A percentile compares a stretch with the other conserved stretches of the same genome.
Evolutionary conservation across 2,329 filamentous ascomycete species (phyloP).

Genomic region (Phialocephala sp.): DNA sequence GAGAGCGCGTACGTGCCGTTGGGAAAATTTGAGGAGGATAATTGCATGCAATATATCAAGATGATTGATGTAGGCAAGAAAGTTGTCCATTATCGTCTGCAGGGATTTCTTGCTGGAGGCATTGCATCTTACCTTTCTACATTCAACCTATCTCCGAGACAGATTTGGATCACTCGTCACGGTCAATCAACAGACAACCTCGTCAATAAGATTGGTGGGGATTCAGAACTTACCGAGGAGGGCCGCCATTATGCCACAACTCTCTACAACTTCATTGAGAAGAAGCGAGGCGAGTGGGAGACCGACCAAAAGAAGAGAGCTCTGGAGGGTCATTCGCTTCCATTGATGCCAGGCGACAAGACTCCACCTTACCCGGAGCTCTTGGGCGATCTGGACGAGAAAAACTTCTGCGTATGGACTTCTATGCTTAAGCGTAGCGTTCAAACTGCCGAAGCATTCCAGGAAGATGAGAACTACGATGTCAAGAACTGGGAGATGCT

Average conservation of each 20-base stretch:
- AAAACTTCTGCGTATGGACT: constrained; percentile 98
- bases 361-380: constrained; percentile 94
- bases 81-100: constrained; percentile 86
- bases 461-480: constrained; percentile 90
- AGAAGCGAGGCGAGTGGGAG: constrained; percentile 82
- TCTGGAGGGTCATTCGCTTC: constrained; percentile 73
- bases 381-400: constrained; percentile 71
- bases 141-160: constrained; percentile 92
- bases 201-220: constrained; percentile 86
- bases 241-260: constrained; percentile 80
- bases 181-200: constrained; percentile 91
- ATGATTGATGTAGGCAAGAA: constrained; percentile 98
- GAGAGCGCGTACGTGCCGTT: constrained; percentile 93
- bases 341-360: constrained; percentile 87
- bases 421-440: constrained; percentile 93
- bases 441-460: constrained; percentile 87
- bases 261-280: constrained; percentile 82
- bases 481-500: constrained; percentile 98
- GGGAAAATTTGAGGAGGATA: constrained; percentile 86
- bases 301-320: constrained; percentile 78
- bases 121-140: constrained; percentile 95
- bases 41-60: constrained; percentile 90
- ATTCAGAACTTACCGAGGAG: constrained; percentile 82
- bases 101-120: constrained; percentile 88
- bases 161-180: constrained; percentile 98